phyloP scores from a whole-genome alignment of 768 basidiomycete species.

The Pleurotus cornucopiae region DNA sequence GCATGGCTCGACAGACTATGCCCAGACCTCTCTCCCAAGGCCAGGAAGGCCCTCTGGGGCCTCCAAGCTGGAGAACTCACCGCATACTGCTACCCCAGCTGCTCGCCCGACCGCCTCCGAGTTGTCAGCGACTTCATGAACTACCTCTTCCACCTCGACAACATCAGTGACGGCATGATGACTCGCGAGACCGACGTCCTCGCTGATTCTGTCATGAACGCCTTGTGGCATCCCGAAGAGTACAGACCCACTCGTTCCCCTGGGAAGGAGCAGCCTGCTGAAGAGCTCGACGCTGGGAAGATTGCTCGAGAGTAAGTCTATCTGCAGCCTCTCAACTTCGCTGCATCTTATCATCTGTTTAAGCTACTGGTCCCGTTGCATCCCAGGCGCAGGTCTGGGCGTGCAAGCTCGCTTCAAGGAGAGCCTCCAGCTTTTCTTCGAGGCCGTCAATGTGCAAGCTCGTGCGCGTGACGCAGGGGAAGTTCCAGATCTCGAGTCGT shows the following conservation, averaged over 20 bases:
- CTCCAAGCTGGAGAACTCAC: slow-evolving; percentile 66
- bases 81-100: slow-evolving; percentile 58
- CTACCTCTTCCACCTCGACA: slow-evolving; percentile 58
- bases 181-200: slow-evolving; percentile 53
- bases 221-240: slow-evolving; percentile 50
- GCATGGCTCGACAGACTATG: slow-evolving; percentile 47
- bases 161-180: slow-evolving; percentile 79
- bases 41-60: slow-evolving; percentile 45
- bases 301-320: slow-evolving; percentile 63
- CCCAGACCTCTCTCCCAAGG: slow-evolving; percentile 39
- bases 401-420: slow-evolving; percentile 68
- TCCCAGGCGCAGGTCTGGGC: slow-evolving; percentile 50
- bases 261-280: slow-evolving; percentile 33
- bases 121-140: slow-evolving; percentile 69
- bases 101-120: slow-evolving; percentile 52
- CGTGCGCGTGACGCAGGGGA: slow-evolving; percentile 45
- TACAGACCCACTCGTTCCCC: slow-evolving; percentile 43
- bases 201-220: slow-evolving; percentile 67
- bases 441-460: slow-evolving; percentile 62
- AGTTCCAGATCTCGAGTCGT: slow-evolving; percentile 70
- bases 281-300: slow-evolving; percentile 52
- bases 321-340: slow-evolving; percentile 7
- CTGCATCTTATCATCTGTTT: slow-evolving; percentile 6
- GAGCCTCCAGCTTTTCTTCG: slow-evolving; percentile 64
- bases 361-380: slow-evolving; percentile 69